Percentiles rank a stretch among this genome's conserved stretches.
These are phyloP conservation scores for Fistulinella prunicolor DNA, from an alignment of 768 basidiomycete genomes.

Conservation along the genomic window DNA sequence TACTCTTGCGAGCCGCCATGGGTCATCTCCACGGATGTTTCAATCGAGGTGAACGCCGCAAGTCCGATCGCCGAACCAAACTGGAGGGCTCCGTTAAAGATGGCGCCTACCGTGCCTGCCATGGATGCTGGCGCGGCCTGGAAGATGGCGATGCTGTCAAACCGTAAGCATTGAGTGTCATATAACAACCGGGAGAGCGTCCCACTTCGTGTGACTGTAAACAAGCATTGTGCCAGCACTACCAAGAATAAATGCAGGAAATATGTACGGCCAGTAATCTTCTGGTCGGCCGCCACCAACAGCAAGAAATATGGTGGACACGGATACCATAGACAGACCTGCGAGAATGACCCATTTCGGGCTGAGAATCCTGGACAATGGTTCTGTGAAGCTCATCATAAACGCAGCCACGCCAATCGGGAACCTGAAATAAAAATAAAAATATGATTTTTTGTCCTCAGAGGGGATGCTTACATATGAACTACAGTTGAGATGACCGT, in stretches of 20 bases:
- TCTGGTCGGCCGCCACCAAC: conserved; percentile 39
- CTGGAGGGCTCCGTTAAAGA: conserved; percentile 54
- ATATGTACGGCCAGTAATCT: conserved; percentile 45
- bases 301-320: conserved; percentile 41
- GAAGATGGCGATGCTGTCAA: conserved; percentile 48
- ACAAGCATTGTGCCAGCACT: conserved; percentile 44
- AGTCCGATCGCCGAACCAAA: conserved; percentile 50
- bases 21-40: conserved; percentile 40
- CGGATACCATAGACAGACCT: conserved; percentile 37
- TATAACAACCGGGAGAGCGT: neutral
- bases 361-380: conserved; percentile 35
- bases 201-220: conserved; percentile 47
- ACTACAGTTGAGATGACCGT: conserved; percentile 36
- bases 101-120: conserved; percentile 53
- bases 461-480: conserved; percentile 33
- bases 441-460: neutral
- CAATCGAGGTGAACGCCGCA: conserved; percentile 47
- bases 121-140: conserved; percentile 45
- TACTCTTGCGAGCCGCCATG: conserved; percentile 33
- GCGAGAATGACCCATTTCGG: conserved; percentile 46
- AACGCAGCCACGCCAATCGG: conserved; percentile 42
- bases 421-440: conserved; percentile 26
- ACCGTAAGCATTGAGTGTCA: neutral
- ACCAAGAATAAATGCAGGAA: conserved; percentile 51
- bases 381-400: conserved; percentile 37